Base-by-base conservation (phyloP, 2,329 filamentous ascomycete species). In the Sporothrix luriei region DNA sequence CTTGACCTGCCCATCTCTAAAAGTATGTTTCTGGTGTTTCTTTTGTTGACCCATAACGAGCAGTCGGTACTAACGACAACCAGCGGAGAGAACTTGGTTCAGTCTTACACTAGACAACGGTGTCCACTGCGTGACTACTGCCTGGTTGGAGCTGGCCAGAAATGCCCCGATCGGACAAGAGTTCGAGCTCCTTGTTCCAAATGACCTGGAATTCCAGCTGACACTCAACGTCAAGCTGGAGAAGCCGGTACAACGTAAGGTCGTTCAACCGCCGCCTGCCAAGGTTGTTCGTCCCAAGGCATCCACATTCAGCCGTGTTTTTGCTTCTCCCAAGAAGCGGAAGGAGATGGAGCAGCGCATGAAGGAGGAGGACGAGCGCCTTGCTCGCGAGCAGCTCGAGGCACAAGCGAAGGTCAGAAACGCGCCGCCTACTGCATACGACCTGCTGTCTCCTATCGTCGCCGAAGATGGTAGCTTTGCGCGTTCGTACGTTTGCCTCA, bases 121-220 rank as follows among this genome's bases (percentile, higher is more conserved):
- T 33, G 88, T 99, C 1, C 95, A 99, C 78, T 99, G 95, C 76
- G 95, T 99, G 19, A 99, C 95, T 0, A 99, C 95, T 3, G 90
- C 93, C 0, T 97, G 93, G 92, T 84, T 98, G 10, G 95, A 99
- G 79, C 84, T 99, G 71, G 93, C 93, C 24, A 91, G 91, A 75
- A 94, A 91, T 71, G 94, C 95, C 2, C 93, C 95, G 0, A 98
- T 99, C 74, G 95, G 94, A 7, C 95, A 99, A 77, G 95, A 99
- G 78, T 99, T 99, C 75, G 95, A 99, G 81, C 88, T 99, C 57
- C 94, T 98, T 43, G 95, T 99, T 33, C 90, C 96, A 65, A 95
- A 97, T 75, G 95, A 99, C 75, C 88, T 99, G n/a, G 95, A 99
- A 79, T 99, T 99, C 82, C 95, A 99, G 80, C 87, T 99, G 51